Evolutionary conservation across 306 rosid genomes (phyloP).

Genomic region (Astragalus membranaceus): DNA sequence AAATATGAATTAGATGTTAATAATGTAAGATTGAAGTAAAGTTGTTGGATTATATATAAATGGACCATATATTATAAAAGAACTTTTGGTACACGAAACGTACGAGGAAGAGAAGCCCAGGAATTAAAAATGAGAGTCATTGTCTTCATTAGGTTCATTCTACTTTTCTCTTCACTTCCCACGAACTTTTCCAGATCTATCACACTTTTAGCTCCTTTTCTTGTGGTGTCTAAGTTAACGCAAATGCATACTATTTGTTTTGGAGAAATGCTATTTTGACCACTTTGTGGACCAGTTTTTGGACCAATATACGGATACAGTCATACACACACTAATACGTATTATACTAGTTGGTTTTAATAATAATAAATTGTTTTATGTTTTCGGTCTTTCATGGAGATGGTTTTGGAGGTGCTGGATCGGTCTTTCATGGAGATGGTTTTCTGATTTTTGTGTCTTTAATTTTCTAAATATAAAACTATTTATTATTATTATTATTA

Average conservation of each 20-base stretch:
- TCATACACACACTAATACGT: too few relatives aligned
- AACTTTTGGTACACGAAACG: not conserved
- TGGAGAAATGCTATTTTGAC: too few relatives aligned
- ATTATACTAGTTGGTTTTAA: too few relatives aligned
- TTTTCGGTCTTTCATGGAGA: too few relatives aligned
- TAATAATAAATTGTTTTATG: too few relatives aligned
- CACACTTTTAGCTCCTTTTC: not conserved
- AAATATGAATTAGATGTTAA: constrained; percentile 7
- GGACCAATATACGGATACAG: too few relatives aligned
- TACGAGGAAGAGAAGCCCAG: not conserved
- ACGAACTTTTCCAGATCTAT: not conserved
- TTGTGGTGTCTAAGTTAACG: not conserved
- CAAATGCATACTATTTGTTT: not conserved
- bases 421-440: too few relatives aligned
- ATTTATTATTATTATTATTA: too few relatives aligned
- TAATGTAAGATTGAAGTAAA: constrained; percentile 31
- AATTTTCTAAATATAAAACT: too few relatives aligned
- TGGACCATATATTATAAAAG: not conserved
- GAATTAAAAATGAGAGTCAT: not conserved
- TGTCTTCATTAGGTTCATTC: not conserved
- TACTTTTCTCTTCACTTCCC: not conserved
- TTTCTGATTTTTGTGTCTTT: too few relatives aligned
- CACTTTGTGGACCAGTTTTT: too few relatives aligned
- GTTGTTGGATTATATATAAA: not conserved
- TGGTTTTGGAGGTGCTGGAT: too few relatives aligned